Evolutionary conservation across 495 filamentous ascomycete genomes (phyloP).

Genomic region (Entonaema liquescens): DNA sequence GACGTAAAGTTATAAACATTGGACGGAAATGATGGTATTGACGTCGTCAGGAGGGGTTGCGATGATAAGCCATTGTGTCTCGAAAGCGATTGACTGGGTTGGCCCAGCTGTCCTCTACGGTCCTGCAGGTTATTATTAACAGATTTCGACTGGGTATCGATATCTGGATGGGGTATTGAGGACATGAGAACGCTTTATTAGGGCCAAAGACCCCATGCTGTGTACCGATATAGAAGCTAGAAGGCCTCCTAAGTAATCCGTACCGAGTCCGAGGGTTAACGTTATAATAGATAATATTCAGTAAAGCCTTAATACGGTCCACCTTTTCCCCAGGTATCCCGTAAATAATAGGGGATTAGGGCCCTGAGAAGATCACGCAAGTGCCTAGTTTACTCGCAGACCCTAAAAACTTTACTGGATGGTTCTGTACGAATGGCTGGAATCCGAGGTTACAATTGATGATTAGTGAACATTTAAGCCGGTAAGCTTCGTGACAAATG

Average conservation of each 20-base stretch:
- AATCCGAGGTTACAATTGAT: constrained; percentile 5
- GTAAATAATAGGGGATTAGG: neutral
- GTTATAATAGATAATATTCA: neutral
- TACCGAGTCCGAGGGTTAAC: constrained; percentile 6
- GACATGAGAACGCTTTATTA: constrained; percentile 20
- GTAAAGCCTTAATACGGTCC: neutral
- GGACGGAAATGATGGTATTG: constrained; percentile 15
- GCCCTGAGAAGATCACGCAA: neutral
- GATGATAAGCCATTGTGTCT: constrained; percentile 15
- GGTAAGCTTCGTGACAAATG: neutral
- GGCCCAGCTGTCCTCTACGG: neutral
- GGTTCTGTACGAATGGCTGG: constrained; percentile 5
- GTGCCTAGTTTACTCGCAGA: neutral
- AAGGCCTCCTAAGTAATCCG: constrained; percentile 9
- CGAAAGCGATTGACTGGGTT: neutral
- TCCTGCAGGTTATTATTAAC: constrained; percentile 14
- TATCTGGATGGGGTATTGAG: constrained; percentile 24
- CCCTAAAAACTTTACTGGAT: neutral
- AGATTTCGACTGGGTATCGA: constrained; percentile 3
- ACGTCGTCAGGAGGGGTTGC: constrained; percentile 18
- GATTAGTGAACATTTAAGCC: constrained; percentile 35
- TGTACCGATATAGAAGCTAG: constrained; percentile 12
- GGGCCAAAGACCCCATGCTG: constrained; percentile 28
- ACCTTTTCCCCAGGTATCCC: neutral
- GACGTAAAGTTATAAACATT: constrained; percentile 8